A percentile compares a stretch with the other conserved stretches of the same genome.
Conservation (phyloP, 805 yeast genomes). For the Torulaspora indica region DNA sequence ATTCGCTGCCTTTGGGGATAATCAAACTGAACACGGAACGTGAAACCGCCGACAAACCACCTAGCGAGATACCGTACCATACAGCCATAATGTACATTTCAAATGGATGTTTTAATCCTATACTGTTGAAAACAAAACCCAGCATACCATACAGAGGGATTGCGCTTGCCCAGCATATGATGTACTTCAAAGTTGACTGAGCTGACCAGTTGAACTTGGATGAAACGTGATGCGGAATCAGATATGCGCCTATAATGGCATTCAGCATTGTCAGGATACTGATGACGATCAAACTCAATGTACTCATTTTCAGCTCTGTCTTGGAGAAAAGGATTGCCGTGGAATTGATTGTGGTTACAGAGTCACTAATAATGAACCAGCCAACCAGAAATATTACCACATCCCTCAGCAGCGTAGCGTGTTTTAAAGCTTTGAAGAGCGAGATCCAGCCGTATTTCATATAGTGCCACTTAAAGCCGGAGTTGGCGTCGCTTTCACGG, state of each 20-base stretch:
- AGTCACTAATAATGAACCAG: constrained; percentile 75
- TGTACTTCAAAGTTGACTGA: constrained; percentile 45
- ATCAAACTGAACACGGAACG: constrained; percentile 63
- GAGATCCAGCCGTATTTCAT: constrained; percentile 60
- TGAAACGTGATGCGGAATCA: constrained; percentile 45
- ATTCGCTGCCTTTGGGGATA: constrained; percentile 71
- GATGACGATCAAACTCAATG: constrained; percentile 57
- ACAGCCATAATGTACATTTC: constrained; percentile 67
- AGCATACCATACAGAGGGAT: constrained; percentile 69
- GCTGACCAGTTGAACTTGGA: constrained; percentile 41
- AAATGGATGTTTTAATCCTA: constrained; percentile 58
- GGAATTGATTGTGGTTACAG: constrained; percentile 71
- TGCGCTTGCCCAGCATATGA: constrained; percentile 56
- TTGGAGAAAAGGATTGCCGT: constrained; percentile 75
- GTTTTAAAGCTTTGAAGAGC: constrained; percentile 49
- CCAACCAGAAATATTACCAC: constrained; percentile 62
- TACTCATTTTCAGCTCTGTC: constrained; percentile 62
- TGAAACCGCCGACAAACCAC: constrained; percentile 66
- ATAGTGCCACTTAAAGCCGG: constrained; percentile 7
- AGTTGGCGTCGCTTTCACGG: background rate
- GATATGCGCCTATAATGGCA: constrained; percentile 63
- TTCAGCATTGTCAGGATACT: constrained; percentile 62
- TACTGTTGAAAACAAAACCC: constrained; percentile 51
- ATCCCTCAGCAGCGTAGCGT: constrained; percentile 57
- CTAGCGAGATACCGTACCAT: constrained; percentile 73